phyloP scores from a whole-genome alignment of 176 grass and related monocot genomes.

The Carex cristatella region DNA sequence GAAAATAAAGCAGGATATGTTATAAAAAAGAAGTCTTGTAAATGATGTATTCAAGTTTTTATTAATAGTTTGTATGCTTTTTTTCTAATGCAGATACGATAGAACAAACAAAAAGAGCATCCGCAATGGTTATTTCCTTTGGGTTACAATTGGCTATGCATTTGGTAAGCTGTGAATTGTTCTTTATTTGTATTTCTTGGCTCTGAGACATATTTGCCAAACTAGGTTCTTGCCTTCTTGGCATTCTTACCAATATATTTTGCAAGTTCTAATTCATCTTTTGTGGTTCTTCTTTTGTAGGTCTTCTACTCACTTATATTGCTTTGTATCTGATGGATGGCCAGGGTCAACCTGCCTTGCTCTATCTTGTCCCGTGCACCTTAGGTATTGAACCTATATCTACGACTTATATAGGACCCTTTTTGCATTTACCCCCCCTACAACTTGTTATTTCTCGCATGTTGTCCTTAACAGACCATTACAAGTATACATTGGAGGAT shows the following conservation, averaged over 20 bases:
- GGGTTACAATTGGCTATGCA: constrained; percentile 77
- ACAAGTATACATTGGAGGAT: background rate
- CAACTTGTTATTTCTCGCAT: background rate
- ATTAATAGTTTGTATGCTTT: background rate
- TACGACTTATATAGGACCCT: background rate
- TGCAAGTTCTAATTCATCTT: background rate
- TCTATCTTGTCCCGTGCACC: constrained; percentile 90
- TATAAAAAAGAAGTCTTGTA: background rate
- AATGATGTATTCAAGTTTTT: background rate
- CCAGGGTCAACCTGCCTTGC: constrained; percentile 74
- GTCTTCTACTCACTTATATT: constrained; percentile 83
- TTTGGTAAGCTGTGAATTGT: constrained; percentile 47
- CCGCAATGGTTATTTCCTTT: constrained; percentile 88
- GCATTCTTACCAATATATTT: background rate
- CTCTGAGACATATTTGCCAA: background rate
- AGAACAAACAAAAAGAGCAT: constrained; percentile 61
- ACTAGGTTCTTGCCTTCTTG: background rate
- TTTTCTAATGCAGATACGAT: constrained; percentile 55
- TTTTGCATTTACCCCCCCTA: background rate
- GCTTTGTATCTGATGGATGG: constrained; percentile 86
- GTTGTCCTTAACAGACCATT: background rate
- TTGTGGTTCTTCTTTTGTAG: constrained; percentile 32
- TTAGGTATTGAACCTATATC: constrained; percentile 46
- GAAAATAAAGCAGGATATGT: background rate
- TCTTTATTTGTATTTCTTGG: background rate